phyloP scores from a whole-genome alignment of 495 filamentous ascomycete genomes.

The Penicillium odoratum region DNA sequence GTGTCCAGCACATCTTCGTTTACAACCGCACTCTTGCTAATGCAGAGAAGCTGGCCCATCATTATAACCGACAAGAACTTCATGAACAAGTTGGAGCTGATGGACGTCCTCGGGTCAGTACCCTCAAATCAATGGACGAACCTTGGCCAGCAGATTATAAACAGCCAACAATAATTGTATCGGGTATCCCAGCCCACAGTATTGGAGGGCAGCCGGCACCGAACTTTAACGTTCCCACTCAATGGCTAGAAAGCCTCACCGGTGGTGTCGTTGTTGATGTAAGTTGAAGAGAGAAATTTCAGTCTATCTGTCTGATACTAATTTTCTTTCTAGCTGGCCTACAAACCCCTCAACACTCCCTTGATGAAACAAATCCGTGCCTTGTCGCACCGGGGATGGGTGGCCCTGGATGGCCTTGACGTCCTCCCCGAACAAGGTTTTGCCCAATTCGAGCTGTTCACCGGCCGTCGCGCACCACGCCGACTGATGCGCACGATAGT shows the following conservation, averaged over 20 bases:
- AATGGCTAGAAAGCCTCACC: constrained; percentile 74
- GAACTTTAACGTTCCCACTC: constrained; percentile 66
- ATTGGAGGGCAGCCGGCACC: constrained; percentile 61
- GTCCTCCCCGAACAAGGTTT: constrained; percentile 78
- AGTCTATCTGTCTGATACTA: not conserved
- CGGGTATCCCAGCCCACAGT: constrained; percentile 69
- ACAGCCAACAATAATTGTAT: constrained; percentile 71
- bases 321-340: constrained; percentile 54
- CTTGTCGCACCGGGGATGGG: constrained; percentile 64
- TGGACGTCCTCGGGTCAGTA: constrained; percentile 46
- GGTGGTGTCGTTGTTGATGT: constrained; percentile 77
- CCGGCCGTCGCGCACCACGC: constrained; percentile 70
- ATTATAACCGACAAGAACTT: constrained; percentile 60
- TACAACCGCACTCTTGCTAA: constrained; percentile 64
- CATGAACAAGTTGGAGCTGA: constrained; percentile 18
- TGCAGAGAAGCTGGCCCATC: constrained; percentile 62
- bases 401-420: constrained; percentile 73
- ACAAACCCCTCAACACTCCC: constrained; percentile 70
- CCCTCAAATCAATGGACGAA: constrained; percentile 55
- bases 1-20: constrained; percentile 72
- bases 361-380: constrained; percentile 62
- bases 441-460: constrained; percentile 80
- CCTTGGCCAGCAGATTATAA: constrained; percentile 64
- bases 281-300: constrained; percentile 22
- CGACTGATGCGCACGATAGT: constrained; percentile 60